phyloP scores from a whole-genome alignment of 2,329 filamentous ascomycete genomes.

The Elsinoe ampelina region DNA sequence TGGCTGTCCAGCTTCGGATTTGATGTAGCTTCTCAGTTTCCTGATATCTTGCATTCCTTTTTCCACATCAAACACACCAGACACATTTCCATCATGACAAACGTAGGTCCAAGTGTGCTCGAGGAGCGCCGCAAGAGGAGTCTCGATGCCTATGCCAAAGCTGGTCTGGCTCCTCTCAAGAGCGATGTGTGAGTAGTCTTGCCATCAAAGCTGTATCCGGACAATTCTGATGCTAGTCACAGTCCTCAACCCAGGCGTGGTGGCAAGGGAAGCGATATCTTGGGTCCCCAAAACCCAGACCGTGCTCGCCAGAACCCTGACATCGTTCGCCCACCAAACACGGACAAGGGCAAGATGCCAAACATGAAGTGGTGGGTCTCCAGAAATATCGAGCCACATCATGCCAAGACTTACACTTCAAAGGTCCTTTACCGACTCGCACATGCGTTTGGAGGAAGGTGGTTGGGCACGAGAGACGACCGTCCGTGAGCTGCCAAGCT shows the following conservation, averaged over 20 bases:
- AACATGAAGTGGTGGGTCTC: conserved; percentile 57
- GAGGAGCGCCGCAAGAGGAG: conserved; percentile 23
- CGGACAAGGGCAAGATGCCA: conserved; percentile 59
- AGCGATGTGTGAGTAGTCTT: not conserved
- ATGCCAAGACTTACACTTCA: not conserved
- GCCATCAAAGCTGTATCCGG: not conserved
- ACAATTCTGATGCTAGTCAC: not conserved
- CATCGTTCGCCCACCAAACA: conserved; percentile 60
- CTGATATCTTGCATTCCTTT: not conserved
- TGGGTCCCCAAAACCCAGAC: conserved; percentile 60
- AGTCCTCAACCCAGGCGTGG: conserved; percentile 54
- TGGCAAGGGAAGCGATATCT: conserved; percentile 54
- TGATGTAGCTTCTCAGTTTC: not conserved
- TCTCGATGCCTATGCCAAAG: conserved; percentile 11
- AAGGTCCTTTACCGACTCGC: conserved; percentile 37
- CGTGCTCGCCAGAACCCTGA: conserved; percentile 63
- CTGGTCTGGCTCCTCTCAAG: not conserved
- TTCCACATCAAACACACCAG: not conserved
- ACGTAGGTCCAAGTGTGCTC: conserved; percentile 16
- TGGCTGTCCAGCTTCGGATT: not conserved
- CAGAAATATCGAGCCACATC: conserved; percentile 21
- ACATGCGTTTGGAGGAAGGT: conserved; percentile 52
- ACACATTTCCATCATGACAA: conserved; percentile 6
- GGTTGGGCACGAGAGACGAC: conserved; percentile 71
- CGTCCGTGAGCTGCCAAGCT: conserved; percentile 53